These are phyloP conservation scores for Graphiopsis chlorocephala DNA, from an alignment of 2,329 filamentous ascomycete genomes.

Conservation along the genomic window DNA sequence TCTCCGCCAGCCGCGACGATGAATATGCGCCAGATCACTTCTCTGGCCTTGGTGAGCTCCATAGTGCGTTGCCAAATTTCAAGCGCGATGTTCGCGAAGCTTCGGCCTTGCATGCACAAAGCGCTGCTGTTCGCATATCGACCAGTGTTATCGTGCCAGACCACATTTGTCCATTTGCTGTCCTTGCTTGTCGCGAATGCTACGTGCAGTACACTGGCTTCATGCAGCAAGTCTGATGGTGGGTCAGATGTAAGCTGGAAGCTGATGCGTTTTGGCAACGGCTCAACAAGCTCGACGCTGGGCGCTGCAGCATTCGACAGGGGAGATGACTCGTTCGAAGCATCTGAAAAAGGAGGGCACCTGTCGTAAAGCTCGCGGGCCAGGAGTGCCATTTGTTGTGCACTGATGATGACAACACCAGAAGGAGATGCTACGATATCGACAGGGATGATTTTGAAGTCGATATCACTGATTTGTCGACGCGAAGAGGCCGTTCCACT, in stretches of 20 bases:
- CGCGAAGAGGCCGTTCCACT: not conserved
- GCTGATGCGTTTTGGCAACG: conserved; percentile 67
- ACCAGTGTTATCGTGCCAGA: conserved; percentile 78
- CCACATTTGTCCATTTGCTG: conserved; percentile 72
- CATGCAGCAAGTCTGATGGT: conserved; percentile 69
- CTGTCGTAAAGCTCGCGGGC: conserved; percentile 77
- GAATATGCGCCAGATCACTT: conserved; percentile 12
- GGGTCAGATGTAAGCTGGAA: conserved; percentile 69
- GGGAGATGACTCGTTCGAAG: conserved; percentile 25
- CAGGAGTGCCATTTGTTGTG: conserved; percentile 58
- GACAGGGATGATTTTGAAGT: conserved; percentile 72
- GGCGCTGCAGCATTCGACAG: conserved; percentile 60
- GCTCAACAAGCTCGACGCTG: conserved; percentile 69
- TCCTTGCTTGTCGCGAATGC: conserved; percentile 75
- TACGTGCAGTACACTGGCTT: conserved; percentile 77
- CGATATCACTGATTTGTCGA: conserved; percentile 52
- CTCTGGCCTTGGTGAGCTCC: conserved; percentile 7
- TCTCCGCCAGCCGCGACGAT: conserved; percentile 37
- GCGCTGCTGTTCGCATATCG: conserved; percentile 69
- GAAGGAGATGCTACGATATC: conserved; percentile 64
- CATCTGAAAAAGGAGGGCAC: conserved; percentile 50
- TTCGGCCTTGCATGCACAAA: conserved; percentile 65
- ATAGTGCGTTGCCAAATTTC: conserved; percentile 75
- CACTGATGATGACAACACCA: conserved; percentile 61
- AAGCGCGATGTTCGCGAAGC: conserved; percentile 63